These are phyloP conservation scores for Phytopythium litorale DNA, from an alignment of 352 stramenopile species.

Conservation along the genomic window DNA sequence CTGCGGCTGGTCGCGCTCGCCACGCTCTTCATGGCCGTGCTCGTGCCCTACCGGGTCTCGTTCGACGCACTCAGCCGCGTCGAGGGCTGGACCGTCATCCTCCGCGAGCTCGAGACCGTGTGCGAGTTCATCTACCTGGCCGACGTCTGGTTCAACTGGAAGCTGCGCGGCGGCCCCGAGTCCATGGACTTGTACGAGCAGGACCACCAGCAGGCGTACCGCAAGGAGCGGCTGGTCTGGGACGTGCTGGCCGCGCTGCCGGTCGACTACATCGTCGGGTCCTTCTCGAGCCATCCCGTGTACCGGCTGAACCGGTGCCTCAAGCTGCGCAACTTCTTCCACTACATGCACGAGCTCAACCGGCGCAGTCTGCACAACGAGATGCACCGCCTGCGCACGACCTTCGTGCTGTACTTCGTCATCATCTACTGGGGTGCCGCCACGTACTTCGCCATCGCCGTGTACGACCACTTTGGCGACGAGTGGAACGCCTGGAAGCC, in stretches of 20 bases:
- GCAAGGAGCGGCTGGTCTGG: conserved; percentile 34
- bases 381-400: conserved; percentile 44
- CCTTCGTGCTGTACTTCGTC: conserved; percentile 42
- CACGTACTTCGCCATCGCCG: conserved; percentile 47
- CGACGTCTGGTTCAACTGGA: conserved; percentile 62
- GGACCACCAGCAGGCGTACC: conserved; percentile 35
- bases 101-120: conserved; percentile 31
- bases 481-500: conserved; percentile 53
- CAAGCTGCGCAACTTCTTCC: conserved; percentile 42
- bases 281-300: conserved; percentile 21
- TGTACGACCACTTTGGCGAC: conserved; percentile 36
- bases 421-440: conserved; percentile 66
- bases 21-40: conserved; percentile 39
- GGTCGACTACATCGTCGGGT: conserved; percentile 39
- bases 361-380: conserved; percentile 58
- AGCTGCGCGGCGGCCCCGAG: conserved; percentile 22
- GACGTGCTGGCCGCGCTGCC: conserved; percentile 42
- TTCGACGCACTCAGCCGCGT: conserved; percentile 26
- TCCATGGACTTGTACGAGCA: conserved; percentile 61
- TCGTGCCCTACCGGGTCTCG: conserved; percentile 54
- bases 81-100: conserved; percentile 9
- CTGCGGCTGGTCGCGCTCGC: conserved; percentile 31
- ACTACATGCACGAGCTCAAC: conserved; percentile 63
- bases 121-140: conserved; percentile 50
- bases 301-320: conserved; percentile 45